These are phyloP conservation scores for Stygiomarasmius scandens DNA, from an alignment of 1,284 basidiomycete genomes.

Conservation along the genomic window DNA sequence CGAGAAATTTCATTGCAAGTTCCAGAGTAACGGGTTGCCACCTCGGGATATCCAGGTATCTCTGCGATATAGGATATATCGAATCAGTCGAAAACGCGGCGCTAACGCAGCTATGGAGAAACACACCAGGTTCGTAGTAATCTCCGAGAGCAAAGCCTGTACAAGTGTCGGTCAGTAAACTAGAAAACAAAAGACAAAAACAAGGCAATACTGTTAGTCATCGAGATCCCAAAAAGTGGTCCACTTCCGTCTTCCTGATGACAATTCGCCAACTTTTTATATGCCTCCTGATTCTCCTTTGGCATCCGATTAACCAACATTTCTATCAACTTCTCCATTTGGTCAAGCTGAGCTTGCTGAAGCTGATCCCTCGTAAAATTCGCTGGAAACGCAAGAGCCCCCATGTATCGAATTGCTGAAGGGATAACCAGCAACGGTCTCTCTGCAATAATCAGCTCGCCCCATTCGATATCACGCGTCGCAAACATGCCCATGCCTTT, in stretches of 20 bases:
- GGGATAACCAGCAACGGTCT: too few relatives aligned
- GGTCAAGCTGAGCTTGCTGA: background rate
- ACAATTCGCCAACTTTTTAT: conserved; percentile 2
- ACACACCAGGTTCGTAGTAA: background rate
- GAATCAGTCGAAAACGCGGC: too few relatives aligned
- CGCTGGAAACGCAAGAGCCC: background rate
- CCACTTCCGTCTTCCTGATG: conserved; percentile 8
- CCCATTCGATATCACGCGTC: too few relatives aligned
- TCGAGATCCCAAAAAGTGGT: background rate
- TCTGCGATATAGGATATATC: background rate
- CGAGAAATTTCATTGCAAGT: conserved; percentile 4
- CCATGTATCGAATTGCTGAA: too few relatives aligned
- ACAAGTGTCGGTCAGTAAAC: background rate
- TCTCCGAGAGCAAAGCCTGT: background rate
- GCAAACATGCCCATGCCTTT: too few relatives aligned
- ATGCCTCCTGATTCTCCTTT: conserved; percentile 1
- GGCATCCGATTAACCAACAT: conserved; percentile 3
- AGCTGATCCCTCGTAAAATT: conserved; percentile 2
- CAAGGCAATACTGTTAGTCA: background rate
- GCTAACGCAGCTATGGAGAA: background rate
- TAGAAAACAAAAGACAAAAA: background rate
- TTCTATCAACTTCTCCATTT: background rate
- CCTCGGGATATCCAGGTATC: background rate
- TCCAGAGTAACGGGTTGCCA: background rate
- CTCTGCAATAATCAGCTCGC: too few relatives aligned